Conservation (phyloP, 2,329 filamentous ascomycete species). For the Colletotrichum neosansevieriae region DNA sequence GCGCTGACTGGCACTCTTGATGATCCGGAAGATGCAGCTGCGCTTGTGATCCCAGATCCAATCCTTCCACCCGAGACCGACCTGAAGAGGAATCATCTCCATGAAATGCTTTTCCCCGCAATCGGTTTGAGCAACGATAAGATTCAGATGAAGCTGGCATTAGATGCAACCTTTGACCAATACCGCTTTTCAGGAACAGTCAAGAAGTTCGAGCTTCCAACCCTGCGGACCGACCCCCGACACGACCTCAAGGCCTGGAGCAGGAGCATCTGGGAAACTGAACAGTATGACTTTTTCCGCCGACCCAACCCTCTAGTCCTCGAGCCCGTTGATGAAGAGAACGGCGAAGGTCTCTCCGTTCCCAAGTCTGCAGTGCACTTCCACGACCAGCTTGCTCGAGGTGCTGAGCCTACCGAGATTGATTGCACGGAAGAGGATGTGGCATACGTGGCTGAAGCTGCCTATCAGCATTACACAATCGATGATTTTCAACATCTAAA, state of each 20-base stretch:
- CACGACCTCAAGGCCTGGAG: conserved; percentile 24
- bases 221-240: conserved; percentile 20
- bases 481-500: background rate
- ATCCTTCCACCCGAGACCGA: conserved; percentile 12
- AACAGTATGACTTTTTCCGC: conserved; percentile 20
- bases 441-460: conserved; percentile 5
- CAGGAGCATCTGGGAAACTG: background rate
- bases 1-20: background rate
- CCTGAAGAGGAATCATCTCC: too few species aligned
- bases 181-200: conserved; percentile 1
- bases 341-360: conserved; percentile 35
- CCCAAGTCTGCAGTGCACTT: conserved; percentile 26
- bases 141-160: conserved; percentile 1
- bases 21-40: background rate
- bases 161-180: conserved; percentile 12
- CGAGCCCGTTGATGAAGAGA: conserved; percentile 32
- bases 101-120: background rate
- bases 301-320: conserved; percentile 24
- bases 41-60: background rate
- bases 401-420: conserved; percentile 19
- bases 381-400: conserved; percentile 27
- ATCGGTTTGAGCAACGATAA: background rate
- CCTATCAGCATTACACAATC: background rate
- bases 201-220: conserved; percentile 26
- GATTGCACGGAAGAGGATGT: conserved; percentile 30